Percentiles rank a stretch among this genome's conserved stretches.
Evolutionary conservation across 768 basidiomycete species (phyloP).

Genomic region (Podaxis mareebaensis): DNA sequence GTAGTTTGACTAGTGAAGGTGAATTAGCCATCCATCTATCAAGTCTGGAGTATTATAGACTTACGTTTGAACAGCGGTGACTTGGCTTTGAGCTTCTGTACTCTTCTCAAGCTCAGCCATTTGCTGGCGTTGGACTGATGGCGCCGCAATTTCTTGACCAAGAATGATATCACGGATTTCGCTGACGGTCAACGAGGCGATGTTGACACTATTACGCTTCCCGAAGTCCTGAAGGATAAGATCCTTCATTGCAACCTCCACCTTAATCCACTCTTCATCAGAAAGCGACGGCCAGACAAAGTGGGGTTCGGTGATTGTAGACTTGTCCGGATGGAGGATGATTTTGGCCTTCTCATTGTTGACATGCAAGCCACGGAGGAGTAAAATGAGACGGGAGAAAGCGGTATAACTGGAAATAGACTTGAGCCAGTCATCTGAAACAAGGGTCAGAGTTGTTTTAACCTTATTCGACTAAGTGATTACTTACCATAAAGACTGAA

Average conservation of each 20-base stretch:
- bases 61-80: slow-evolving; percentile 93
- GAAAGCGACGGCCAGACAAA: slow-evolving; percentile 94
- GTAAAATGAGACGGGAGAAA: slow-evolving; percentile 96
- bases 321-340: slow-evolving; percentile 95
- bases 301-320: slow-evolving; percentile 94
- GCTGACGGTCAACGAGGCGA: slow-evolving; percentile 93
- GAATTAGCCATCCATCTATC: slow-evolving; percentile 4
- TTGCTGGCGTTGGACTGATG: slow-evolving; percentile 95
- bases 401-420: slow-evolving; percentile 99
- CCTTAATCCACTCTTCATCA: slow-evolving; percentile 99
- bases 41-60: slow-evolving; percentile 21
- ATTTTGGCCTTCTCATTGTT: slow-evolving; percentile 99
- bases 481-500: slow-evolving; percentile 89
- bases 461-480: too few relatives aligned
- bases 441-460: slow-evolving; percentile 5
- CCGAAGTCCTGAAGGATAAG: slow-evolving; percentile 96
- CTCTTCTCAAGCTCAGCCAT: slow-evolving; percentile 99
- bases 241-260: slow-evolving; percentile 98
- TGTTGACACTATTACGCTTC: slow-evolving; percentile 98
- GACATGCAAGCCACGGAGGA: slow-evolving; percentile 95
- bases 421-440: slow-evolving; percentile 94
- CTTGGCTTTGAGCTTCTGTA: slow-evolving; percentile 89
- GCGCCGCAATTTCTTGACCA: slow-evolving; percentile 97
- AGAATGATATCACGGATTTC: slow-evolving; percentile 98
- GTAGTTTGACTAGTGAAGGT: slow-evolving; percentile 74